Evolutionary conservation across 148 eudicot species (phyloP).

Genomic region (Polygonum aviculare): DNA sequence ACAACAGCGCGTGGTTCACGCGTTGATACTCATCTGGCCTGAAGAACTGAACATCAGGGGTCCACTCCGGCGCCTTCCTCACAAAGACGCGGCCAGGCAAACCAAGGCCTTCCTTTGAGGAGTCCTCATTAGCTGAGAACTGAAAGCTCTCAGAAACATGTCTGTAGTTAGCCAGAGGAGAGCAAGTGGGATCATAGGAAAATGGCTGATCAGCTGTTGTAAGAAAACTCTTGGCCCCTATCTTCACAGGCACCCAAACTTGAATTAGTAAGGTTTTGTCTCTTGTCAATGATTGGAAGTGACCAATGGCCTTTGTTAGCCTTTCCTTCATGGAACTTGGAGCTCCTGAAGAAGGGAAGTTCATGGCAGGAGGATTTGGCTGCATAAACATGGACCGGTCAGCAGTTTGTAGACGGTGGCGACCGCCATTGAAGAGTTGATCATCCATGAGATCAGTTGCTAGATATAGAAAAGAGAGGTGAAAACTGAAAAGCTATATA

Average conservation of each 20-base stretch:
- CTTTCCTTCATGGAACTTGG: constrained; percentile 20
- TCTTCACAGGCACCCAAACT: constrained; percentile 41
- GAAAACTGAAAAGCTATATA: background rate
- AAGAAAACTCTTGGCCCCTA: constrained; percentile 28
- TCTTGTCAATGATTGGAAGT: constrained; percentile 22
- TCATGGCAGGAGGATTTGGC: constrained; percentile 14
- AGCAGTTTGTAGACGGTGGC: constrained; percentile 54
- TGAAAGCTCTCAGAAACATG: constrained; percentile 39
- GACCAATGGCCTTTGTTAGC: constrained; percentile 19
- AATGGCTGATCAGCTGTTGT: constrained; percentile 36
- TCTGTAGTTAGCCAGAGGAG: constrained; percentile 22
- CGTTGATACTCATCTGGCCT: constrained; percentile 51
- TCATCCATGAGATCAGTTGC: constrained; percentile 48
- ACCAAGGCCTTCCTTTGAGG: constrained; percentile 37
- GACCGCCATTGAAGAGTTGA: constrained; percentile 52
- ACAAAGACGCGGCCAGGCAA: constrained; percentile 64
- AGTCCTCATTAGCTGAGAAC: constrained; percentile 51
- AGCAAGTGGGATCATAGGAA: constrained; percentile 20
- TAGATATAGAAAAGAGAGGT: background rate
- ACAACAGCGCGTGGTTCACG: constrained; percentile 31
- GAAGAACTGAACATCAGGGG: constrained; percentile 57
- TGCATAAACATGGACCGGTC: constrained; percentile 15
- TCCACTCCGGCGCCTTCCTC: constrained; percentile 61
- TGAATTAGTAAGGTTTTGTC: constrained; percentile 46
- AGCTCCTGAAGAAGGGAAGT: constrained; percentile 1